These are phyloP conservation scores for Zymoseptoria brevis DNA, from an alignment of 2,329 filamentous ascomycete genomes.

Conservation along the genomic window DNA sequence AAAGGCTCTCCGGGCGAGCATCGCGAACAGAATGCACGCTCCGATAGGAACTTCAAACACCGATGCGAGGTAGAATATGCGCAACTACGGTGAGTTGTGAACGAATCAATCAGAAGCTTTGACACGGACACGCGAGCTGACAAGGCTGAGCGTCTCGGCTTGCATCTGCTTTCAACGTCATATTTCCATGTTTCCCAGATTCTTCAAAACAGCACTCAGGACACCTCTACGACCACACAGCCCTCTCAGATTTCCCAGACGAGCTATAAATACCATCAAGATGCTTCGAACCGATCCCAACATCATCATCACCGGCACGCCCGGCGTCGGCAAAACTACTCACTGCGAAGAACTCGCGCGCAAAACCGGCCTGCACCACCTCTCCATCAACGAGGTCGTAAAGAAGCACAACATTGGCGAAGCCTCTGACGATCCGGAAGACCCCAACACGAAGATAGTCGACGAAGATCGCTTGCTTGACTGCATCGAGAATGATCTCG, in stretches of 20 bases:
- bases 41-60: not conserved
- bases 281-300: constrained; percentile 57
- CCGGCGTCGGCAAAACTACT: constrained; percentile 90
- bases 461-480: constrained; percentile 92
- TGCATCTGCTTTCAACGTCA: constrained; percentile 3
- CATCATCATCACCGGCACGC: constrained; percentile 90
- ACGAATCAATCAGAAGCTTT: not conserved
- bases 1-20: constrained; percentile 16
- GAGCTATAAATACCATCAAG: constrained; percentile 5
- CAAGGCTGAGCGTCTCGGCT: not conserved
- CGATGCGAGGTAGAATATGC: not conserved
- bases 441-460: constrained; percentile 81
- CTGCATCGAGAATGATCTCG: constrained; percentile 73
- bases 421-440: constrained; percentile 64
- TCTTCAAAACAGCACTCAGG: constrained; percentile 4
- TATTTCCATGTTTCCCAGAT: constrained; percentile 10
- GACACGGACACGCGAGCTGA: not conserved
- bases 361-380: constrained; percentile 67
- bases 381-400: constrained; percentile 84
- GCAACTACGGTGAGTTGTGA: not conserved
- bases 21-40: constrained; percentile 1
- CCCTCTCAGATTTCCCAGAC: not conserved
- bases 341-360: constrained; percentile 76
- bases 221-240: not conserved
- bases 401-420: constrained; percentile 84